A percentile compares a stretch with the other conserved stretches of the same genome.
Evolutionary conservation across 257 asterid genomes (phyloP).

Genomic region (Scutellaria barbata): DNA sequence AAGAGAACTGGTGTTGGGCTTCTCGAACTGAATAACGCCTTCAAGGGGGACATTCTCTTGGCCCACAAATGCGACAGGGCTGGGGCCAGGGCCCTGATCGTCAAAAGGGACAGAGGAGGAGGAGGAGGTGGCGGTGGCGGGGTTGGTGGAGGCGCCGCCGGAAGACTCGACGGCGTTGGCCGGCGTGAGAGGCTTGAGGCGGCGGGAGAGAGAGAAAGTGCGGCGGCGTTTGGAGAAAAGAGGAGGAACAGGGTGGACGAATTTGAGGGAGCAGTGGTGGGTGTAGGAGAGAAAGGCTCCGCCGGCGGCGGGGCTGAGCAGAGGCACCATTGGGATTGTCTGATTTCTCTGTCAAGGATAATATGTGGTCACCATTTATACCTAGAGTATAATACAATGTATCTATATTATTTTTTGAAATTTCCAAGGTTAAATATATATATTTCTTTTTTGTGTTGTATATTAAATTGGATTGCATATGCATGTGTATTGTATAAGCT

Average conservation of each 20-base stretch:
- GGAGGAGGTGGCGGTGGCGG: slow-evolving; percentile 44
- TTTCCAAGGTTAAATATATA: slow-evolving; percentile 17
- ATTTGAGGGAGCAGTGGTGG: slow-evolving; percentile 66
- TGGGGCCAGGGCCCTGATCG: slow-evolving; percentile 36
- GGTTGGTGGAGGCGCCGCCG: slow-evolving; percentile 41
- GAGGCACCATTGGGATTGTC: slow-evolving; percentile 43
- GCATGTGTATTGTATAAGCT: no score
- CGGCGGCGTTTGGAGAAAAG: slow-evolving; percentile 62
- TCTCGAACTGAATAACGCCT: slow-evolving; percentile 88
- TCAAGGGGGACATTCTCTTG: slow-evolving; percentile 67
- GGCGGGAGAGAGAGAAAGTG: slow-evolving; percentile 41
- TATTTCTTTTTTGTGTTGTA: neutral
- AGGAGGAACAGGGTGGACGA: slow-evolving; percentile 64
- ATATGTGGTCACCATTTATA: slow-evolving; percentile 29
- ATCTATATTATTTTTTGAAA: slow-evolving; percentile 5
- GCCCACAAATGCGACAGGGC: slow-evolving; percentile 55
- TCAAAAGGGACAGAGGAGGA: slow-evolving; percentile 35
- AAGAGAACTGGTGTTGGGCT: slow-evolving; percentile 51
- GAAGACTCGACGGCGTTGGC: slow-evolving; percentile 52
- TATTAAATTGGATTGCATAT: no score
- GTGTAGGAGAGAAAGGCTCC: slow-evolving; percentile 57
- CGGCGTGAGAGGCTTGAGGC: slow-evolving; percentile 49
- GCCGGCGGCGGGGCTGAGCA: slow-evolving; percentile 58
- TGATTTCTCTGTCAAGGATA: neutral
- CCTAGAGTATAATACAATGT: neutral